Percentiles rank a stretch among this genome's conserved stretches.
phyloP scores from a whole-genome alignment of 495 filamentous ascomycete genomes.

The Lasiosphaeria miniovina region DNA sequence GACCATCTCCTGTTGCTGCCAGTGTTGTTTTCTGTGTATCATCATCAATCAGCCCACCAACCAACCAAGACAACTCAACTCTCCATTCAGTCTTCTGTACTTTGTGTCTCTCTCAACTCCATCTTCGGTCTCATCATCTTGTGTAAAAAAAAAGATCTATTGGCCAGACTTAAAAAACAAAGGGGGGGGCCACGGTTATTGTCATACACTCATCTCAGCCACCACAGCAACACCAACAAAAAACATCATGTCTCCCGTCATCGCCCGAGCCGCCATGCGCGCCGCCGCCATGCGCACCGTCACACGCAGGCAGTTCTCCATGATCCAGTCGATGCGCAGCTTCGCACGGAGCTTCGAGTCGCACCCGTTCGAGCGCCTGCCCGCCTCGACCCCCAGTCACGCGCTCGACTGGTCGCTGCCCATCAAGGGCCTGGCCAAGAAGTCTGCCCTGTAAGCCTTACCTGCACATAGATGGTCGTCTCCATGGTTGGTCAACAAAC shows the following conservation, averaged over 20 bases:
- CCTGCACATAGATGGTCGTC: background rate
- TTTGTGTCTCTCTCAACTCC: conserved; percentile 5
- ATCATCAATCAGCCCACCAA: conserved; percentile 14
- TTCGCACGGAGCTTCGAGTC: conserved; percentile 32
- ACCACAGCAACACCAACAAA: conserved; percentile 5
- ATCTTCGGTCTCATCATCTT: conserved; percentile 3
- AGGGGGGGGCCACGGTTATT: background rate
- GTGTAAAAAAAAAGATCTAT: conserved; percentile 4
- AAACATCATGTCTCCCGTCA: conserved; percentile 25
- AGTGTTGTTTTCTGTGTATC: conserved; percentile 8
- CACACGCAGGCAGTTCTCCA: conserved; percentile 25
- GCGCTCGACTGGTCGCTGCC: conserved; percentile 27
- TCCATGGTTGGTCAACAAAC: background rate
- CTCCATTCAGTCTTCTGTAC: conserved; percentile 6
- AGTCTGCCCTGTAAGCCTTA: conserved; percentile 21
- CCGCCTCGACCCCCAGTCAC: conserved; percentile 17
- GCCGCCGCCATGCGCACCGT: conserved; percentile 10
- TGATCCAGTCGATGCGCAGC: conserved; percentile 25
- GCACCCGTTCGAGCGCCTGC: conserved; percentile 35
- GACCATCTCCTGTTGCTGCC: conserved; percentile 1
- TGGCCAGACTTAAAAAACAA: conserved; percentile 8
- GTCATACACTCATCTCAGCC: background rate
- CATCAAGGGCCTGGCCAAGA: conserved; percentile 12
- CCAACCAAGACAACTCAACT: background rate
- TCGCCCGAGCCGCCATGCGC: conserved; percentile 27